Percentiles rank a stretch among this genome's conserved stretches.
Evolutionary conservation across 495 filamentous ascomycete species (phyloP).

Genomic region (Penicillium macrosclerotiorum): DNA sequence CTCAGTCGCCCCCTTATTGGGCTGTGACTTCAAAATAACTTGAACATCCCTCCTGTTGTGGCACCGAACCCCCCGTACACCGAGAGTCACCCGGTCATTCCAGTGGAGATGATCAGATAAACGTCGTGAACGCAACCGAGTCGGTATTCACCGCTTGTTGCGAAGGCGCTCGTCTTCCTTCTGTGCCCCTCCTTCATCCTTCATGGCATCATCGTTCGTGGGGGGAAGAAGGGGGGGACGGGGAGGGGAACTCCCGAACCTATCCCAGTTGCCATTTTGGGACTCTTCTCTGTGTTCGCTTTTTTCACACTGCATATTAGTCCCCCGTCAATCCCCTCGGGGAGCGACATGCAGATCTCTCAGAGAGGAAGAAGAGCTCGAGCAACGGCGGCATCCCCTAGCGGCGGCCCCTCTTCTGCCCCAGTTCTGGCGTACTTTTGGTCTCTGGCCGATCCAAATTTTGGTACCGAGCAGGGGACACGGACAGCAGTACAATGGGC

Average conservation of each 20-base stretch:
- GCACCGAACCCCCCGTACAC: conserved; percentile 10
- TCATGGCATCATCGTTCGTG: conserved; percentile 2
- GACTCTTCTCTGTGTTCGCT: neutral
- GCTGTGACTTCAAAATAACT: conserved; percentile 5
- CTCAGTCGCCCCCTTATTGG: conserved; percentile 1
- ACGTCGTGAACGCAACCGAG: conserved; percentile 11
- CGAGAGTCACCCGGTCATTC: conserved; percentile 3
- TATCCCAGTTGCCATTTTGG: no score
- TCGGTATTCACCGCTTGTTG: conserved; percentile 28
- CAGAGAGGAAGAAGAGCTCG: conserved; percentile 7
- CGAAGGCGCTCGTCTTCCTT: neutral
- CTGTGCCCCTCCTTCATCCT: neutral
- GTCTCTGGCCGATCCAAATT: conserved; percentile 15
- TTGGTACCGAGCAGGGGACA: conserved; percentile 20
- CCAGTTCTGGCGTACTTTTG: conserved; percentile 17
- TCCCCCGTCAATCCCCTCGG: conserved; percentile 1
- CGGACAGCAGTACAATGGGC: conserved; percentile 12
- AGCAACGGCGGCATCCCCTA: conserved; percentile 1
- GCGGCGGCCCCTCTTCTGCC: neutral
- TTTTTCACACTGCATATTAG: no score
- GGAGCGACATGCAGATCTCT: conserved; percentile 10
- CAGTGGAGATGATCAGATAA: conserved; percentile 23
- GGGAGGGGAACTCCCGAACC: no score
- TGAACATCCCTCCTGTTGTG: conserved; percentile 10
- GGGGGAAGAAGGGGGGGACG: no score